These are phyloP conservation scores for Grosmannia serpens DNA, from an alignment of 2,329 filamentous ascomycete species.

Conservation along the genomic window DNA sequence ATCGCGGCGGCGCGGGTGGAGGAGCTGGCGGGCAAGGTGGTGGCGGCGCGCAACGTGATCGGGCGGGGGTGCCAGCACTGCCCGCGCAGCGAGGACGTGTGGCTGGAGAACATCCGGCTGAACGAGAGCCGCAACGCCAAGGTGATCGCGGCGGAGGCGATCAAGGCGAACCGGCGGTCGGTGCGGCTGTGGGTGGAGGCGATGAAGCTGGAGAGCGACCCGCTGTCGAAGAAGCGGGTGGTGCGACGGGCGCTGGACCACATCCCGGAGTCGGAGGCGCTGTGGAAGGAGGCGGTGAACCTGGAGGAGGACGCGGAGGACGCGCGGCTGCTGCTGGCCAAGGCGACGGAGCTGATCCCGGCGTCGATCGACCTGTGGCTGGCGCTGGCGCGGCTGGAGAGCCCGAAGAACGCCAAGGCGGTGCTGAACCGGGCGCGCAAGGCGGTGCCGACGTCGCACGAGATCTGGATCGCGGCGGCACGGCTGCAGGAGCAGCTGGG, in stretches of 20 bases:
- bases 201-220: conserved; percentile 79
- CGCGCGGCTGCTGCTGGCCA: conserved; percentile 78
- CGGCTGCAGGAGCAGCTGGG: conserved; percentile 81
- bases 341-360: conserved; percentile 91
- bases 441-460: conserved; percentile 82
- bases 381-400: conserved; percentile 79
- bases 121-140: conserved; percentile 91
- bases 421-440: conserved; percentile 93
- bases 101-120: conserved; percentile 89
- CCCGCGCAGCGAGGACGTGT: conserved; percentile 87
- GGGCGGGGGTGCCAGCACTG: conserved; percentile 81
- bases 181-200: conserved; percentile 91
- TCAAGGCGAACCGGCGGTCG: conserved; percentile 81
- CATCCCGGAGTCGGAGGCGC: conserved; percentile 82
- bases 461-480: conserved; percentile 94
- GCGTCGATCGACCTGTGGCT: conserved; percentile 92
- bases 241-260: conserved; percentile 84
- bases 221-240: conserved; percentile 81
- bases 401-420: conserved; percentile 82
- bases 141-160: conserved; percentile 85
- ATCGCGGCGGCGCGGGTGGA: conserved; percentile 89
- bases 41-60: conserved; percentile 80
- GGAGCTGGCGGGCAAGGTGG: conserved; percentile 83
- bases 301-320: conserved; percentile 83
- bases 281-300: conserved; percentile 98